phyloP scores from a whole-genome alignment of 495 filamentous ascomycete genomes.

The Talaromyces ruber region DNA sequence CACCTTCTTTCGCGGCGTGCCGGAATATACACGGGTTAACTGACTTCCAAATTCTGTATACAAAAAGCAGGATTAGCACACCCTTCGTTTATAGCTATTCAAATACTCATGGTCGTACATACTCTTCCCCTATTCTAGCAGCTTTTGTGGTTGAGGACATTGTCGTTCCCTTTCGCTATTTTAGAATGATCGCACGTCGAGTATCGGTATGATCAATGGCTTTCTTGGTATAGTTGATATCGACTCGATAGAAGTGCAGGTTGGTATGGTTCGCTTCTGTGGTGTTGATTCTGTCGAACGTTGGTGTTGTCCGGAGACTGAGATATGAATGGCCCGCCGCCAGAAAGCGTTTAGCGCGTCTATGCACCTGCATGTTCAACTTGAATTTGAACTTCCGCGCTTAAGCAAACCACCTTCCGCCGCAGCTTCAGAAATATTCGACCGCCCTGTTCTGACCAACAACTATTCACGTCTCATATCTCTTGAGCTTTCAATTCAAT shows the following conservation, averaged over 20 bases:
- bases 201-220: neutral
- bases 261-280: neutral
- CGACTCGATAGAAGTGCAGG: neutral
- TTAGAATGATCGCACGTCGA: neutral
- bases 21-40: conserved; percentile 21
- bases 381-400: conserved; percentile 5
- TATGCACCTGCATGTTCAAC: neutral
- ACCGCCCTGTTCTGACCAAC: neutral
- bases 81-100: neutral
- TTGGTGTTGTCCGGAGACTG: neutral
- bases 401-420: neutral
- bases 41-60: conserved; percentile 90
- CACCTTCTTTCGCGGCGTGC: conserved; percentile 28
- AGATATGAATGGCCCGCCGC: conserved; percentile 2
- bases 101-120: conserved; percentile 29
- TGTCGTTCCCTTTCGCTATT: neutral
- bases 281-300: neutral
- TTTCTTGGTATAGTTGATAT: neutral
- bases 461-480: neutral
- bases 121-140: conserved; percentile 95
- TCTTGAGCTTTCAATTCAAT: neutral
- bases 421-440: neutral
- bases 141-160: conserved; percentile 82
- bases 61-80: conserved; percentile 18
- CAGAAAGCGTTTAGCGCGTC: conserved; percentile 9